Conservation (phyloP, 768 basidiomycete species). For the Naematelia encephala region DNA sequence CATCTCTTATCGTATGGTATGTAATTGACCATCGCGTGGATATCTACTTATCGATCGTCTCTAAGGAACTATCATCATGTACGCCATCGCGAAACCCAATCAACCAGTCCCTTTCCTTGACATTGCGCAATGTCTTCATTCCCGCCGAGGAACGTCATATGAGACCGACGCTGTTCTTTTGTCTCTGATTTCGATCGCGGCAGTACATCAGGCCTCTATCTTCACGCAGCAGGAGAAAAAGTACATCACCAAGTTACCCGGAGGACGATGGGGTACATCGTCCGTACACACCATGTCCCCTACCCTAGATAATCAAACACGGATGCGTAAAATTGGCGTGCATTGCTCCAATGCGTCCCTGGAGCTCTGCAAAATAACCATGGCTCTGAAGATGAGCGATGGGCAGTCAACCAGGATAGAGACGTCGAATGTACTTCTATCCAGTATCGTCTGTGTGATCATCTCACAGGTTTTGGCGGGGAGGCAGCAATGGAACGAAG, state of each 20-base stretch:
- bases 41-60: not conserved
- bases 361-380: slow-evolving; percentile 5
- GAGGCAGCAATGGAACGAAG: slow-evolving; percentile 12
- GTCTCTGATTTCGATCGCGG: slow-evolving; percentile 2
- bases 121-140: slow-evolving; percentile 9
- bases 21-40: not conserved
- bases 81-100: slow-evolving; percentile 13
- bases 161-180: slow-evolving; percentile 1
- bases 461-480: slow-evolving; percentile 10
- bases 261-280: slow-evolving; percentile 6
- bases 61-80: slow-evolving; percentile 16
- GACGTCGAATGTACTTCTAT: slow-evolving; percentile 2
- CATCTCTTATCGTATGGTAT: not conserved
- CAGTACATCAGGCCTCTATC: slow-evolving; percentile 18
- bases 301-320: not conserved
- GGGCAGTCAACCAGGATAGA: slow-evolving; percentile 3
- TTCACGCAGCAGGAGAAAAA: slow-evolving; percentile 6
- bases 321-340: slow-evolving; percentile 9
- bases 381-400: slow-evolving; percentile 3
- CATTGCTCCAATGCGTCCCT: slow-evolving; percentile 9
- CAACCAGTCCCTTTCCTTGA: slow-evolving; percentile 20
- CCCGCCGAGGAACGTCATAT: not conserved
- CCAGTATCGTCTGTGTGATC: slow-evolving; percentile 13
- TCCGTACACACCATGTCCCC: not conserved
- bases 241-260: slow-evolving; percentile 9